Evolutionary conservation across 768 basidiomycete species (phyloP).

Genomic region (Tylopilus subfusipes): DNA sequence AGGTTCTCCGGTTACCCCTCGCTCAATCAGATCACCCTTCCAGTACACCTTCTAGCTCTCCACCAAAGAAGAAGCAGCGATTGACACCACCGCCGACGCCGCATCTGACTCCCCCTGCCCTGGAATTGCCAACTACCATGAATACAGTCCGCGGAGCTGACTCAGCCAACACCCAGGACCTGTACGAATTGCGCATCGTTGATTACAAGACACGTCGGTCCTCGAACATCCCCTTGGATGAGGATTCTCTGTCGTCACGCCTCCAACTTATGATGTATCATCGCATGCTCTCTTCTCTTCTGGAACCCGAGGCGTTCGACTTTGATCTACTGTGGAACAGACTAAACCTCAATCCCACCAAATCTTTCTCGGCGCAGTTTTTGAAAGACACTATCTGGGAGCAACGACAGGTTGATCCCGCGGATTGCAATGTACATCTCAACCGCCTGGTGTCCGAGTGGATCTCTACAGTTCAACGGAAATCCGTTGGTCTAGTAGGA

Average conservation of each 20-base stretch:
- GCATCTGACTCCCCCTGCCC: neutral
- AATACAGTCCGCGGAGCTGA: neutral
- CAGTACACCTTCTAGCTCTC: conserved; percentile 21
- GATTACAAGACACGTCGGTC: conserved; percentile 71
- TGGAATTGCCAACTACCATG: neutral
- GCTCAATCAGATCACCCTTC: conserved; percentile 5
- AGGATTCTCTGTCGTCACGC: conserved; percentile 55
- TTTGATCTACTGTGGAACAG: conserved; percentile 52
- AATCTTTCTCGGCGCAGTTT: conserved; percentile 50
- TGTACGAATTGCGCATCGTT: conserved; percentile 42
- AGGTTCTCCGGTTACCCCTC: conserved; percentile 33
- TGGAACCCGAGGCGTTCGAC: conserved; percentile 44
- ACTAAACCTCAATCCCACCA: conserved; percentile 41
- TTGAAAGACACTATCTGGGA: conserved; percentile 29
- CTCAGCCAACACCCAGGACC: neutral
- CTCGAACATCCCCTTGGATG: conserved; percentile 48
- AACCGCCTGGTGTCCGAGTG: conserved; percentile 32
- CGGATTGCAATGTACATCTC: conserved; percentile 26
- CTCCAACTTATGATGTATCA: conserved; percentile 80
- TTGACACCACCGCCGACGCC: conserved; percentile 16
- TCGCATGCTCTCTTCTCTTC: conserved; percentile 54
- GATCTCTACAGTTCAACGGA: conserved; percentile 24
- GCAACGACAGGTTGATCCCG: conserved; percentile 15
- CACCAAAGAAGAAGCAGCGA: conserved; percentile 29
- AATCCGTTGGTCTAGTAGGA: conserved; percentile 23